Conservation (phyloP, 2,329 filamentous ascomycete species). For the Fusarium lyarnte region DNA sequence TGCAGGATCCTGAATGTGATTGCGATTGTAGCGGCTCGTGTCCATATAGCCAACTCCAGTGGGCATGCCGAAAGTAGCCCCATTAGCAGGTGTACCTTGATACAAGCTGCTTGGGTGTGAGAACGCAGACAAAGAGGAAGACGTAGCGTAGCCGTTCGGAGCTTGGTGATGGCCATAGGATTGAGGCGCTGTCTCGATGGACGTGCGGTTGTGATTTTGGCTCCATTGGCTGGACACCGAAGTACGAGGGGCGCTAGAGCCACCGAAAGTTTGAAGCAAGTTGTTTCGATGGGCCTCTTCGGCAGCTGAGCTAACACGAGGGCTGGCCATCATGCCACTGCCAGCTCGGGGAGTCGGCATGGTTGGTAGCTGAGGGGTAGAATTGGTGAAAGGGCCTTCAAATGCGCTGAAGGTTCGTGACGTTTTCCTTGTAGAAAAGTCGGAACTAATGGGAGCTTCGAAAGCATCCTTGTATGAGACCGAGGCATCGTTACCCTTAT, state of each 20-base stretch:
- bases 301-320: conserved; percentile 28
- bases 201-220: conserved; percentile 34
- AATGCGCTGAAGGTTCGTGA: conserved; percentile 21
- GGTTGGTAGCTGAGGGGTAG: conserved; percentile 33
- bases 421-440: conserved; percentile 33
- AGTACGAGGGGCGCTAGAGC: conserved; percentile 40
- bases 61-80: conserved; percentile 28
- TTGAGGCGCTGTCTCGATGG: conserved; percentile 28
- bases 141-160: conserved; percentile 28
- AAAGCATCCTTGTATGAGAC: conserved; percentile 42
- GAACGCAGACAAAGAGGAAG: conserved; percentile 51
- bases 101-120: conserved; percentile 63
- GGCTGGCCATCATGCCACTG: conserved; percentile 33
- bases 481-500: conserved; percentile 33
- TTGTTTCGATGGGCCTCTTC: conserved; percentile 48
- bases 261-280: conserved; percentile 49
- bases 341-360: conserved; percentile 11
- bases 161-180: conserved; percentile 31
- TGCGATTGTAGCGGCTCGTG: conserved; percentile 27
- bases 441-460: conserved; percentile 38
- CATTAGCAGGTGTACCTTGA: conserved; percentile 55
- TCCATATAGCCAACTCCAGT: conserved; percentile 16
- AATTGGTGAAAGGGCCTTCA: conserved; percentile 49
- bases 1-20: conserved; percentile 27
- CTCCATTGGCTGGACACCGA: conserved; percentile 48